phyloP scores from a whole-genome alignment of 345 rosid genomes.

The Salix koriyanagi region DNA sequence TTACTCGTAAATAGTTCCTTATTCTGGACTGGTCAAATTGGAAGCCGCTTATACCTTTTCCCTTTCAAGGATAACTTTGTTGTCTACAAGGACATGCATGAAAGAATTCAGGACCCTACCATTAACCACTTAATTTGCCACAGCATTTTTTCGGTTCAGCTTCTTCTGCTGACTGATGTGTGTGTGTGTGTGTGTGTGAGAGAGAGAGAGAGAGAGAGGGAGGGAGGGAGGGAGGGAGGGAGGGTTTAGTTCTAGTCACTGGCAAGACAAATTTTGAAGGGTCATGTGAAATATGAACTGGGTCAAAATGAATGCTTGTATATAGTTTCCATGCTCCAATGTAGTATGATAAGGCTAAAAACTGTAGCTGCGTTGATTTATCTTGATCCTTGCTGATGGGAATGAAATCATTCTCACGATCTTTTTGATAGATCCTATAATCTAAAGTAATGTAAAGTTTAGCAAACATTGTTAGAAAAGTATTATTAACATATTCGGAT shows the following conservation, averaged over 20 bases:
- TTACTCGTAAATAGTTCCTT: background rate
- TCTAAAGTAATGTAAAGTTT: background rate
- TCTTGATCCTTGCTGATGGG: background rate
- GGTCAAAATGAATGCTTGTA: no score
- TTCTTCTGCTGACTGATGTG: constrained; percentile 30
- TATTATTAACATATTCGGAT: background rate
- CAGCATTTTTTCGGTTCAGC: constrained; percentile 20
- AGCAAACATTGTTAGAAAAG: background rate
- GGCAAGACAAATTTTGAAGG: no score
- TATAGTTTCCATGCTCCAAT: background rate
- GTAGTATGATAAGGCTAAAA: background rate
- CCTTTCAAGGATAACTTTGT: background rate
- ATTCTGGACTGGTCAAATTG: constrained; percentile 17
- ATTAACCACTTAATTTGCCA: background rate
- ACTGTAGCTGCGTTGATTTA: background rate
- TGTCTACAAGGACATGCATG: background rate
- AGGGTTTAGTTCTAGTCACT: background rate
- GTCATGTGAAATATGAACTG: no score
- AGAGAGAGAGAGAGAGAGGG: no score
- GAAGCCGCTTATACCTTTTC: constrained; percentile 18
- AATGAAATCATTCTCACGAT: background rate
- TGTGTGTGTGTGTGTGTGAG: background rate
- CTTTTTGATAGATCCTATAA: background rate
- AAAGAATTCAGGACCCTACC: background rate
- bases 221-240: no score